Evolutionary conservation across 805 yeast genomes (phyloP), one percentile per base, ranked within the genome.

Genomic region (Sugiyamaella qingdaonensis): DNA sequence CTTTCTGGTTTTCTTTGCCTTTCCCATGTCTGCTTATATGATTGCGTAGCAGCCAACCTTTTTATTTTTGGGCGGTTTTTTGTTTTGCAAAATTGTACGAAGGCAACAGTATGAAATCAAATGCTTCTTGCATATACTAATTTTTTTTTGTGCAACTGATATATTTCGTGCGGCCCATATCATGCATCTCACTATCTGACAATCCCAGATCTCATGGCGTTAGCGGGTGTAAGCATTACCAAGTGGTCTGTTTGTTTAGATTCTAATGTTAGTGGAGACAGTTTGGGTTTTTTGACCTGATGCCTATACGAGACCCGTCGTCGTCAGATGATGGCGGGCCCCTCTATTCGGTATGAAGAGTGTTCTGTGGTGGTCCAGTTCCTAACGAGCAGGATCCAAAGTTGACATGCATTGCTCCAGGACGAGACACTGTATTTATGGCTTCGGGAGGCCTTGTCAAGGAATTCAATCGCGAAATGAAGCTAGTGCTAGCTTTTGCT

Each of bases 1-100:
- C 86, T 91, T 89, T 79, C 98, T 81, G 10, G 98, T 92, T 73
- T 94, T 94, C 75, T 86, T 90, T 32, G 96, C 96, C 70, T 90
- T 94, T 55, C 98, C 98, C 99, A 94, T 92, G 41, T 32, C n/a
- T 46, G n/a, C 18, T 43, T n/a, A 14, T 46, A n/a, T 32, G 27
- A 24, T 24, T 7, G 7, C 3, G 29, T 7, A 24, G 29, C 29
- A 24, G 7, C n/a, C 29, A 24, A 24, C 29, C 7, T 24, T 24
- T 24, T 24, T 24, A 24, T 24, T 4, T 24, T 24, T 3, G 7
- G 29, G 29, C 3, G 29, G n/a, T n/a, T n/a, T n/a, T n/a, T n/a
- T n/a, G n/a, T n/a, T n/a, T n/a, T n/a, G n/a, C n/a, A n/a, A n/a
- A n/a, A n/a, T n/a, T n/a, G n/a, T n/a, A n/a, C n/a, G n/a, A n/a